Percentiles rank a stretch among this genome's conserved stretches.
phyloP scores from a whole-genome alignment of 2,329 filamentous ascomycete species.

The Colletotrichum sp. region DNA sequence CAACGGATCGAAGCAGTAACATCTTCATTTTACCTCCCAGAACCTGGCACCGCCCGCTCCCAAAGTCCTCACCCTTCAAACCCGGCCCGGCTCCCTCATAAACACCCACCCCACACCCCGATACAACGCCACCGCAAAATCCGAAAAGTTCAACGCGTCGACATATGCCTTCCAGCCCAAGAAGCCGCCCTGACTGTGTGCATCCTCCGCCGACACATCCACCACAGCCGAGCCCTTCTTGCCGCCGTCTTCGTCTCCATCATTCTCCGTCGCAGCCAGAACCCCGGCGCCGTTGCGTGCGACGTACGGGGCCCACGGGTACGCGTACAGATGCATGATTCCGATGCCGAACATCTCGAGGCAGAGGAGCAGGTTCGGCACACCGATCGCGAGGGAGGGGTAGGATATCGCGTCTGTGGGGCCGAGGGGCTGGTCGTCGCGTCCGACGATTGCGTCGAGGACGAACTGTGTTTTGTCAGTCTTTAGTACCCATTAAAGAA shows the following conservation, averaged over 20 bases:
- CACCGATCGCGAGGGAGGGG: neutral
- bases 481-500: neutral
- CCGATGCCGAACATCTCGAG: neutral
- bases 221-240: neutral
- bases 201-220: neutral
- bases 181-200: neutral
- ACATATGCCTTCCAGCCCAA: neutral
- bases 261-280: neutral
- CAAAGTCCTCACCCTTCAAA: neutral
- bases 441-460: neutral
- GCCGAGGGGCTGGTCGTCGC: neutral
- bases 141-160: neutral
- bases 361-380: neutral
- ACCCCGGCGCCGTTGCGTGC: neutral
- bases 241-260: neutral
- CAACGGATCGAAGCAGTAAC: neutral
- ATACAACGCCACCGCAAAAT: neutral
- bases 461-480: neutral
- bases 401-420: neutral
- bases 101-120: neutral
- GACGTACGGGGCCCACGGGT: neutral
- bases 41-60: rapidly evolving
- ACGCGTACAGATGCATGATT: neutral
- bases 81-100: neutral
- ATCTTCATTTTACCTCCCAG: neutral